Evolutionary conservation across 2,329 filamentous ascomycete species (phyloP).

Genomic region (Ceratocystis lukuohia): DNA sequence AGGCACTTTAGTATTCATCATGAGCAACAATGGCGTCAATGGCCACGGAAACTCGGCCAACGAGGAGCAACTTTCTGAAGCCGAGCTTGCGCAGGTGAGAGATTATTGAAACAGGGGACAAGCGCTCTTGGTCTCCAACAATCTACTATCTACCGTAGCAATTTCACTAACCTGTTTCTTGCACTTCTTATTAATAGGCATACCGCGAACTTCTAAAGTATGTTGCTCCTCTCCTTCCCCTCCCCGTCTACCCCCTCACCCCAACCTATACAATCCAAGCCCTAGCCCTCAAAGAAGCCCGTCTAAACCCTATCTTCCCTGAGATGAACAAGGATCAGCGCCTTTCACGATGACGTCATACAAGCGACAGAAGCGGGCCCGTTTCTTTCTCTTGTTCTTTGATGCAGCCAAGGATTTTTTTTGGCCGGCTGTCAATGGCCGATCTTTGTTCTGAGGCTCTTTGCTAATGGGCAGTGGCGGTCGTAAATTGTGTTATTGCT

Average conservation of each 20-base stretch:
- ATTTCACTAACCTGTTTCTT: not conserved
- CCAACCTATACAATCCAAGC: not conserved
- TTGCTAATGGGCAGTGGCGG: no score
- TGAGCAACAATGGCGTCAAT: not conserved
- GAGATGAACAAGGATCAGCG: not conserved
- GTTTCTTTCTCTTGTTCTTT: not conserved
- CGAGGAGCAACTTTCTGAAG: conserved; percentile 22
- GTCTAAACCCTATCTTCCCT: not conserved
- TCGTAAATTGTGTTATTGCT: no score
- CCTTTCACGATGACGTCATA: not conserved
- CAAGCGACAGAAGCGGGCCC: not conserved
- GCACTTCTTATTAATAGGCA: not conserved
- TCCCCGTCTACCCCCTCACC: not conserved
- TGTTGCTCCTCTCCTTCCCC: not conserved
- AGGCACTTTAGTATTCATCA: not conserved
- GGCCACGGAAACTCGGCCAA: conserved; percentile 19
- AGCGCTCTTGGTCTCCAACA: not conserved
- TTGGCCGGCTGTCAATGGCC: no score
- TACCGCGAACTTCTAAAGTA: conserved; percentile 9
- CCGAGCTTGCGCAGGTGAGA: conserved; percentile 5
- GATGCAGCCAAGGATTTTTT: not conserved
- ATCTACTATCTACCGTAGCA: not conserved
- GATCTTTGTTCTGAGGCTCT: no score
- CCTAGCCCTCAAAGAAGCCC: not conserved
- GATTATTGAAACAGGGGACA: not conserved